These are phyloP conservation scores for Babesia bovis DNA, from an alignment of 169 alveolate species.

Conservation along the genomic window DNA sequence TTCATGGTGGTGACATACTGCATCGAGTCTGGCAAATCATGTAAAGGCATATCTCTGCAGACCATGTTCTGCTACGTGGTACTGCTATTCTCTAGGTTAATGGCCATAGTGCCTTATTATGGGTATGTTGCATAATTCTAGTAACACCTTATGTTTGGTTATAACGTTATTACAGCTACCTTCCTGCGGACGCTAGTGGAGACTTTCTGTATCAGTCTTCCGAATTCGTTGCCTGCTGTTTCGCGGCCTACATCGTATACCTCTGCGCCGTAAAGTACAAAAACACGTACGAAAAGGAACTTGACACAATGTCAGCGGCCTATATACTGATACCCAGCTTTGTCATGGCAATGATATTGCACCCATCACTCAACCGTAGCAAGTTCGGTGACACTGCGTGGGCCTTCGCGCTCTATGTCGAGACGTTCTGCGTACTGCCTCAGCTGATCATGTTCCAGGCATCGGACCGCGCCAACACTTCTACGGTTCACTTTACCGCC, in stretches of 20 bases:
- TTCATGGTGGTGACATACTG: constrained; percentile 86
- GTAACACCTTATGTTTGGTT: neutral
- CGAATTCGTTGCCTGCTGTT: constrained; percentile 82
- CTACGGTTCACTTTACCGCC: constrained; percentile 91
- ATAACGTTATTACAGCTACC: constrained; percentile 60
- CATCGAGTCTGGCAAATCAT: constrained; percentile 80
- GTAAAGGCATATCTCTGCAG: constrained; percentile 87
- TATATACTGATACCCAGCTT: constrained; percentile 81
- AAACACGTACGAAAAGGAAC: constrained; percentile 80
- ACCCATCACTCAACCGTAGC: constrained; percentile 88
- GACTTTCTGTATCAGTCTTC: constrained; percentile 91
- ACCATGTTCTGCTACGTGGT: constrained; percentile 87
- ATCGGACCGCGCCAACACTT: constrained; percentile 85
- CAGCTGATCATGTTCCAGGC: constrained; percentile 89
- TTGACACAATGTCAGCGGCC: constrained; percentile 80
- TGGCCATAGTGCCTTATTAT: constrained; percentile 89
- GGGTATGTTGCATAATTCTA: constrained; percentile 70
- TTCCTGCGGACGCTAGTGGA: constrained; percentile 92
- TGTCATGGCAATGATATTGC: constrained; percentile 84
- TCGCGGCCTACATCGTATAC: constrained; percentile 83
- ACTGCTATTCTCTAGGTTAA: constrained; percentile 80
- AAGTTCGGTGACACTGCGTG: constrained; percentile 78
- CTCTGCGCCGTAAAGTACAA: constrained; percentile 80
- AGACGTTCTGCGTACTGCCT: constrained; percentile 89
- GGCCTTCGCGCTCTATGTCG: constrained; percentile 92